phyloP scores from a whole-genome alignment of 805 yeast species.

The Torulaspora indica region DNA sequence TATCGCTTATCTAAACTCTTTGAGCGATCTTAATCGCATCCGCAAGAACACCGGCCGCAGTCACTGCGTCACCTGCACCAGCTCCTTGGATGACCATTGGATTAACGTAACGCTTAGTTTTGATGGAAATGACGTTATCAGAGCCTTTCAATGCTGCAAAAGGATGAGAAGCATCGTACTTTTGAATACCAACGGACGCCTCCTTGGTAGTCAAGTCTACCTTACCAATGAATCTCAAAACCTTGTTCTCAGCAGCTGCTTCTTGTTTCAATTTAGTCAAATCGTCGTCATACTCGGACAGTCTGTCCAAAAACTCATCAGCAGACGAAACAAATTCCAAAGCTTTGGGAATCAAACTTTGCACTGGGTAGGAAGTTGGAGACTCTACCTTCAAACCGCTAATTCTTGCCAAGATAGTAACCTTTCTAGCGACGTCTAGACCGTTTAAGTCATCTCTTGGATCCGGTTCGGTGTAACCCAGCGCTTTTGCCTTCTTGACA shows the following conservation, averaged over 20 bases:
- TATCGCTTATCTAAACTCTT: constrained; percentile 44
- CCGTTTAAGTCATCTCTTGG: constrained; percentile 99
- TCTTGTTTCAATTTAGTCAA: constrained; percentile 70
- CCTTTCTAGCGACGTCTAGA: constrained; percentile 96
- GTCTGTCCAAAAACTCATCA: constrained; percentile 70
- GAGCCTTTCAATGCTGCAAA: constrained; percentile 94
- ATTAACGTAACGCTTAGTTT: constrained; percentile 85
- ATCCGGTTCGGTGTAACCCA: constrained; percentile 98
- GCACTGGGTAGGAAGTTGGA: constrained; percentile 90
- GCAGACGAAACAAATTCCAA: constrained; percentile 70
- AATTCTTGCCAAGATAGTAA: constrained; percentile 90
- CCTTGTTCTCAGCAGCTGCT: constrained; percentile 80
- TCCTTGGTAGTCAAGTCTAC: constrained; percentile 68
- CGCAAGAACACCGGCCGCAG: constrained; percentile 88
- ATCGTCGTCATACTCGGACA: constrained; percentile 80
- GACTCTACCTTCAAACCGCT: constrained; percentile 81
- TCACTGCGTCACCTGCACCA: constrained; percentile 78
- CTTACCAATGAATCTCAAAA: constrained; percentile 87
- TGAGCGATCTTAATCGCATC: constrained; percentile 90
- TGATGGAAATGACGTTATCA: constrained; percentile 90
- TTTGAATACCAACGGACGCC: constrained; percentile 82
- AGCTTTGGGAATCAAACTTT: constrained; percentile 83
- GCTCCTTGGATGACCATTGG: constrained; percentile 98
- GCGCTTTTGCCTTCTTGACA: constrained; percentile 77
- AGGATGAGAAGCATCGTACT: constrained; percentile 85